Evolutionary conservation across 2,329 filamentous ascomycete species (phyloP).

Genomic region (Fusarium sp.): DNA sequence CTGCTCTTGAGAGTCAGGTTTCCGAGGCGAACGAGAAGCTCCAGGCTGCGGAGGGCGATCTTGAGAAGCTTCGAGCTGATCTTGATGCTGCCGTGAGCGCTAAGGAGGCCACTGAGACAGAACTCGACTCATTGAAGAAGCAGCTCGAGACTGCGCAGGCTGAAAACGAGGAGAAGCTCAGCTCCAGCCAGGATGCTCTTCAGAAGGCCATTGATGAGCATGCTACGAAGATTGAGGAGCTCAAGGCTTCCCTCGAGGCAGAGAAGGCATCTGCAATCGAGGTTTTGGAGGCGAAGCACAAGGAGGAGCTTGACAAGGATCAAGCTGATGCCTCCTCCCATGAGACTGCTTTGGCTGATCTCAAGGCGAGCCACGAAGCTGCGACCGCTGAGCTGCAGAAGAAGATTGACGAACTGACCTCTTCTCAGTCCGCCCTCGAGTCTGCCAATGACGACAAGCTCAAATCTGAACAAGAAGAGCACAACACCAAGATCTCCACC

Average conservation of each 20-base stretch:
- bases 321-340: slow-evolving; percentile 62
- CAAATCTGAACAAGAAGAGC: slow-evolving; percentile 62
- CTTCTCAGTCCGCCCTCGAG: slow-evolving; percentile 63
- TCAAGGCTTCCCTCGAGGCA: slow-evolving; percentile 65
- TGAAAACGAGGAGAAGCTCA: slow-evolving; percentile 55
- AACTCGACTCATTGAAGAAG: slow-evolving; percentile 65
- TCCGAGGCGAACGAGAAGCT: slow-evolving; percentile 67
- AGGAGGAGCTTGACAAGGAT: slow-evolving; percentile 64
- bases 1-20: slow-evolving; percentile 63
- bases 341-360: slow-evolving; percentile 64
- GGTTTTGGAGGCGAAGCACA: slow-evolving; percentile 68
- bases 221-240: slow-evolving; percentile 62
- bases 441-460: slow-evolving; percentile 61
- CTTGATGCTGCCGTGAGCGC: slow-evolving; percentile 63
- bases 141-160: slow-evolving; percentile 62
- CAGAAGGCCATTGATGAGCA: slow-evolving; percentile 63
- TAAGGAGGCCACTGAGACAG: slow-evolving; percentile 64
- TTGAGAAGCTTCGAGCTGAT: slow-evolving; percentile 65
- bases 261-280: slow-evolving; percentile 65
- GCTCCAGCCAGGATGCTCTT: slow-evolving; percentile 52
- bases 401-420: slow-evolving; percentile 68
- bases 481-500: slow-evolving; percentile 61
- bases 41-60: slow-evolving; percentile 64
- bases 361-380: slow-evolving; percentile 66
- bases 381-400: slow-evolving; percentile 65